Conservation (phyloP, 2,329 filamentous ascomycete genomes). For the Spiromastix sp. region DNA sequence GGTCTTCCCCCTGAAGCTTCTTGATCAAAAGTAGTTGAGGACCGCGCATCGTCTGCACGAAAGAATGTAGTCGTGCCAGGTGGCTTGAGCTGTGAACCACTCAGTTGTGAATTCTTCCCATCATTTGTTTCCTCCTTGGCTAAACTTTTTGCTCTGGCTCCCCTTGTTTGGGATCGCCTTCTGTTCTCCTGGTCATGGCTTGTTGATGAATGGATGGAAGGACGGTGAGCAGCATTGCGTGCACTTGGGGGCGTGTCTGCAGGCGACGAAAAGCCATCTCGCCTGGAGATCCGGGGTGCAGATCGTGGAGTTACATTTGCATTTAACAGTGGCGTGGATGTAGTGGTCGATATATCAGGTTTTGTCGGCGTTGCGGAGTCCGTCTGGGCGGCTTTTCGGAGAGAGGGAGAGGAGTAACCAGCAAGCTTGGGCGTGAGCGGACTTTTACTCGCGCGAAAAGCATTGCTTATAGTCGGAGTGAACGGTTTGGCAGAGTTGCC, state of each 20-base stretch:
- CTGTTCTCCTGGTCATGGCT: constrained; percentile 19
- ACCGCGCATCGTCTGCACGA: constrained; percentile 69
- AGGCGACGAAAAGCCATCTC: constrained; percentile 60
- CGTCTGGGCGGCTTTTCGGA: constrained; percentile 23
- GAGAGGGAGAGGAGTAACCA: constrained; percentile 17
- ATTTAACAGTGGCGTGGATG: constrained; percentile 48
- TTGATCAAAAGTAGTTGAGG: constrained; percentile 30
- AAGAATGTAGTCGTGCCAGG: constrained; percentile 62
- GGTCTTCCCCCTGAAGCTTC: constrained; percentile 18
- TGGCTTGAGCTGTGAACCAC: constrained; percentile 24
- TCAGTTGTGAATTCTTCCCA: constrained; percentile 16
- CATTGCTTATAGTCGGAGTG: constrained; percentile 58
- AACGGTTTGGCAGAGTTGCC: constrained; percentile 46
- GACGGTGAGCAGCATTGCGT: constrained; percentile 7
- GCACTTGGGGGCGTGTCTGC: constrained; percentile 35
- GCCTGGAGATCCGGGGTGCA: constrained; percentile 59
- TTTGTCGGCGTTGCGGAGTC: constrained; percentile 26
- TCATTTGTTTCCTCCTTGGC: constrained; percentile 18
- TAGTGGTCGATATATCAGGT: constrained; percentile 43
- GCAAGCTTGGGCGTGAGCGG: constrained; percentile 53
- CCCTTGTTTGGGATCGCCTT: constrained; percentile 21
- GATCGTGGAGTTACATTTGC: constrained; percentile 71
- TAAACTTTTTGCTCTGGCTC: constrained; percentile 27
- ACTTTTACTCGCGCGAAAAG: constrained; percentile 43
- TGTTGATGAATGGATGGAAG: too few relatives aligned